Evolutionary conservation across 2,329 filamentous ascomycete species (phyloP).

Genomic region (Microsporum canis): DNA sequence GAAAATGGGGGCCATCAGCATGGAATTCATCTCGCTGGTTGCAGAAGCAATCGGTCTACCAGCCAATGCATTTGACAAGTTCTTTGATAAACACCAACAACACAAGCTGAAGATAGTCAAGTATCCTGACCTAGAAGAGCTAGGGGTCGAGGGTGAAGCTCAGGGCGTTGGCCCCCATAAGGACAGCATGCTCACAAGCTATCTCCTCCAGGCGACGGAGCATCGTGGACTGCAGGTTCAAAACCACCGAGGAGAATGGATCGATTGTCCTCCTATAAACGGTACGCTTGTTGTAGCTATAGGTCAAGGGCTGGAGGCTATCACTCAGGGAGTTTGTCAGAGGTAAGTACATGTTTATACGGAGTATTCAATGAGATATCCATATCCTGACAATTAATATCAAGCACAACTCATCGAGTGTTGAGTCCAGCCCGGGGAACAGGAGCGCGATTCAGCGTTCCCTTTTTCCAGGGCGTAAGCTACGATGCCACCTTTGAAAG

Average conservation of each 20-base stretch:
- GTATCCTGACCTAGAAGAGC: slow-evolving; percentile 61
- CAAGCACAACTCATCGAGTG: slow-evolving; percentile 67
- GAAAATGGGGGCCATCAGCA: slow-evolving; percentile 60
- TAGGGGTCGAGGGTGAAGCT: slow-evolving; percentile 40
- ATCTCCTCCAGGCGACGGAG: slow-evolving; percentile 66
- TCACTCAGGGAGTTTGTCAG: slow-evolving; percentile 72
- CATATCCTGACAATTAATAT: neutral
- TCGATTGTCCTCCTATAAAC: slow-evolving; percentile 64
- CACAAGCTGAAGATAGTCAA: slow-evolving; percentile 86
- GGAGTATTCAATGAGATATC: neutral
- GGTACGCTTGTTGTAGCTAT: slow-evolving; percentile 79
- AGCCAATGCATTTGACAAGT: slow-evolving; percentile 58
- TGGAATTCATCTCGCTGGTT: slow-evolving; percentile 65
- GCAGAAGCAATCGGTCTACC: slow-evolving; percentile 72
- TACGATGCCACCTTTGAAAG: slow-evolving; percentile 70
- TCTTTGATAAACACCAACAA: slow-evolving; percentile 61
- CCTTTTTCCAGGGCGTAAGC: slow-evolving; percentile 79
- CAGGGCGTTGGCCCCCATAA: slow-evolving; percentile 67
- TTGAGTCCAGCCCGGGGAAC: slow-evolving; percentile 58
- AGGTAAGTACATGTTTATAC: slow-evolving; percentile 19
- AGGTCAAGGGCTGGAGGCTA: slow-evolving; percentile 73
- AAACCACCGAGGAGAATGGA: slow-evolving; percentile 66
- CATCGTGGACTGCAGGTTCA: slow-evolving; percentile 73
- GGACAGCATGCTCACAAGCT: slow-evolving; percentile 72
- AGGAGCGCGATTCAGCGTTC: slow-evolving; percentile 66